Conservation (phyloP, 2,329 filamentous ascomycete species). For the Exserohilum rostratum region DNA sequence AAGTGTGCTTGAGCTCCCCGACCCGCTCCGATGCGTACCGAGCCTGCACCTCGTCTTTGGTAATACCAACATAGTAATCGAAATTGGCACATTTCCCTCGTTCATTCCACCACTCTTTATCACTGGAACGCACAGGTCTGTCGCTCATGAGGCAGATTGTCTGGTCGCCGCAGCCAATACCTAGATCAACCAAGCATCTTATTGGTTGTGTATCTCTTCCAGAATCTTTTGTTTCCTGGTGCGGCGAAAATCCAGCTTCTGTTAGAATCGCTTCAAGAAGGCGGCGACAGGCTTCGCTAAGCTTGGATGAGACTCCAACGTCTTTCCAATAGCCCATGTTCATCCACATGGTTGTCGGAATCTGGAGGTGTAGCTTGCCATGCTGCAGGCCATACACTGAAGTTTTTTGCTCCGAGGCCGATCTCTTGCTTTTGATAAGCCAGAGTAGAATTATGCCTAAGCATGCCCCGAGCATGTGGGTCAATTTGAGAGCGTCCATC, state of each 20-base stretch:
- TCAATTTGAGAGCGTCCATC: not conserved
- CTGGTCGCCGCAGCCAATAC: slow-evolving; percentile 67
- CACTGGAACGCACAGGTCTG: slow-evolving; percentile 14
- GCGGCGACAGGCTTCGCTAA: slow-evolving; percentile 57
- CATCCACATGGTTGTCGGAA: slow-evolving; percentile 65
- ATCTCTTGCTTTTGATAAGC: not conserved
- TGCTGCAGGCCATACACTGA: slow-evolving; percentile 59
- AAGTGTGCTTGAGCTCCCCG: slow-evolving; percentile 6
- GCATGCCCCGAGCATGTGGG: not conserved
- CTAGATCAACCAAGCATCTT: slow-evolving; percentile 57
- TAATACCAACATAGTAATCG: slow-evolving; percentile 59
- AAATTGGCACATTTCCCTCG: slow-evolving; percentile 12
- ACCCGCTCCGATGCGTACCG: slow-evolving; percentile 37
- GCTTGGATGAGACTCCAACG: slow-evolving; percentile 1
- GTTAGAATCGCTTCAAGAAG: slow-evolving; percentile 57
- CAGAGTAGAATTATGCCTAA: not conserved
- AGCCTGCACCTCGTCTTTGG: slow-evolving; percentile 56
- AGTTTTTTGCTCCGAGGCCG: not conserved
- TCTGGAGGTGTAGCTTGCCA: slow-evolving; percentile 60
- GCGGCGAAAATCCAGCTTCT: slow-evolving; percentile 48
- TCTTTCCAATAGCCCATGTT: slow-evolving; percentile 67
- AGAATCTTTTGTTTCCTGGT: slow-evolving; percentile 1
- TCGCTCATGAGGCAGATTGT: slow-evolving; percentile 52
- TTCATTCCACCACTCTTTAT: slow-evolving; percentile 26
- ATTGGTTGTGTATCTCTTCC: not conserved